Evolutionary conservation across 2,329 filamentous ascomycete species (phyloP).

Genomic region (Venturia nashicola): DNA sequence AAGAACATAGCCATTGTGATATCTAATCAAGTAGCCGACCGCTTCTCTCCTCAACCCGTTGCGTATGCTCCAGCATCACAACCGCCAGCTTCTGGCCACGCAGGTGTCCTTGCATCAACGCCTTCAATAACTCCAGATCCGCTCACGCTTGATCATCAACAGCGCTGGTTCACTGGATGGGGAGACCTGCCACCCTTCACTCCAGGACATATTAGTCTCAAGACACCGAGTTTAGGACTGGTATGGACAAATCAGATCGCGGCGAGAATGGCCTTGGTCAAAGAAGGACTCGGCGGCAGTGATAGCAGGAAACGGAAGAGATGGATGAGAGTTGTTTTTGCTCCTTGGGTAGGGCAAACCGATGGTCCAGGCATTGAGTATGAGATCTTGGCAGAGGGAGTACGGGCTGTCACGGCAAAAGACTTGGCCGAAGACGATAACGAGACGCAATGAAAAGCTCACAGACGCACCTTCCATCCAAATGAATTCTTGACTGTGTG

Average conservation of each 20-base stretch:
- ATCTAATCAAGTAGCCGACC: slow-evolving; percentile 89
- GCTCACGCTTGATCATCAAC: slow-evolving; percentile 74
- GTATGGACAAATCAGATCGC: slow-evolving; percentile 88
- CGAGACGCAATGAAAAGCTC: not conserved
- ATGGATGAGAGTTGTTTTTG: slow-evolving; percentile 83
- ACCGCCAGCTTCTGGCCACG: slow-evolving; percentile 8
- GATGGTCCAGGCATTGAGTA: slow-evolving; percentile 52
- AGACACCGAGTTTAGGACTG: slow-evolving; percentile 77
- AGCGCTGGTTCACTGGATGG: slow-evolving; percentile 93
- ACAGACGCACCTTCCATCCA: not conserved
- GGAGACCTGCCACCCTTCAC: slow-evolving; percentile 45
- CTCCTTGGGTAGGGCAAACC: slow-evolving; percentile 54
- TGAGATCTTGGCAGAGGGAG: slow-evolving; percentile 58
- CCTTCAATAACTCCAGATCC: slow-evolving; percentile 36
- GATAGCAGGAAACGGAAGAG: slow-evolving; percentile 27
- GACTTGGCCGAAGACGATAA: not conserved
- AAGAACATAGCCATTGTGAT: slow-evolving; percentile 76
- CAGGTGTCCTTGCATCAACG: slow-evolving; percentile 15
- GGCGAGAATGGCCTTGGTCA: slow-evolving; percentile 69
- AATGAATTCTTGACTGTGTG: not conserved
- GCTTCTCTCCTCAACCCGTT: slow-evolving; percentile 40
- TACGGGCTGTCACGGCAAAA: slow-evolving; percentile 14
- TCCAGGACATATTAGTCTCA: slow-evolving; percentile 32
- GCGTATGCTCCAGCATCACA: slow-evolving; percentile 9
- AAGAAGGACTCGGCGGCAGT: slow-evolving; percentile 28